Conservation (phyloP, 2,329 filamentous ascomycete species). For the Fonsecaea nubica region DNA sequence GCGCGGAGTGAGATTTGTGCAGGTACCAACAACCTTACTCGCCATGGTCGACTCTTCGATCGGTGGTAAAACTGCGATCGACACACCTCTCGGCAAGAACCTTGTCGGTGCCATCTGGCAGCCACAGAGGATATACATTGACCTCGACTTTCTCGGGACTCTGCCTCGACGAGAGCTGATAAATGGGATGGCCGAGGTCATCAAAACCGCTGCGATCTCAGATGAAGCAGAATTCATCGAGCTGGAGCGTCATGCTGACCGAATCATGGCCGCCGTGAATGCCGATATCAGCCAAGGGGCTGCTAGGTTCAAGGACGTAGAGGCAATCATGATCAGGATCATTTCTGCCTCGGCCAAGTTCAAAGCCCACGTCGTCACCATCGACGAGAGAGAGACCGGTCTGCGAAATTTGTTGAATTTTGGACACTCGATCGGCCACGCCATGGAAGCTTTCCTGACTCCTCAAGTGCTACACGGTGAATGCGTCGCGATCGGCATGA, state of each 20-base stretch:
- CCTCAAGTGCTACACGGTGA: conserved; percentile 96
- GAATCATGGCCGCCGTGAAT: conserved; percentile 75
- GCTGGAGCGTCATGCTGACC: conserved; percentile 79
- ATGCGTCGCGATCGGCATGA: conserved; percentile 96
- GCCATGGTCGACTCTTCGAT: conserved; percentile 99
- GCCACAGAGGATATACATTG: conserved; percentile 90
- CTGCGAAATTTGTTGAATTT: conserved; percentile 95
- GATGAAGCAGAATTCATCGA: conserved; percentile 83
- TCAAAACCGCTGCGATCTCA: conserved; percentile 98
- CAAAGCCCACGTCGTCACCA: conserved; percentile 92
- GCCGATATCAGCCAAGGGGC: conserved; percentile 62
- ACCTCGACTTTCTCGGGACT: conserved; percentile 88
- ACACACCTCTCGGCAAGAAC: conserved; percentile 95
- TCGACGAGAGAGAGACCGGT: conserved; percentile 92
- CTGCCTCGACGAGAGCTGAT: conserved; percentile 91
- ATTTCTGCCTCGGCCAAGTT: conserved; percentile 89
- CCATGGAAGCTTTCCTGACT: conserved; percentile 92
- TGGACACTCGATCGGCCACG: conserved; percentile 96
- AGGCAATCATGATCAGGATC: conserved; percentile 73
- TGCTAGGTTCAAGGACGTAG: conserved; percentile 72
- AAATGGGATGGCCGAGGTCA: conserved; percentile 98
- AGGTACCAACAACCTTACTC: conserved; percentile 92
- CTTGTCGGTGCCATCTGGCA: conserved; percentile 97
- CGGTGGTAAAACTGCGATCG: conserved; percentile 97
- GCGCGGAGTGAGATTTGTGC: conserved; percentile 93